Base-by-base conservation (phyloP, 73 alveolate genomes). In the Paramecium pentaurelia region DNA sequence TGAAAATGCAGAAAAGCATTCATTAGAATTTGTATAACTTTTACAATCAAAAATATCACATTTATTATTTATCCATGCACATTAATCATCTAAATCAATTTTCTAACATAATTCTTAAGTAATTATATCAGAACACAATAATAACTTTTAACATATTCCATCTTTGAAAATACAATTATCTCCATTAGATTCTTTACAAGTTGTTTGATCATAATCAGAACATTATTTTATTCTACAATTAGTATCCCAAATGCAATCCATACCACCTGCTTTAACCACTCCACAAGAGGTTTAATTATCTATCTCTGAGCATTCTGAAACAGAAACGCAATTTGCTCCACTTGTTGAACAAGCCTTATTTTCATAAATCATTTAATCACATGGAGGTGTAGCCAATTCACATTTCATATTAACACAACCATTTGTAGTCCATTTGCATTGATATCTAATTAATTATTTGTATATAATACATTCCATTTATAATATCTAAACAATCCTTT, bases 391-490 rank as follows among this genome's bases (percentile, higher is more conserved):
- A 8, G 25, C 32, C 16, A 80, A 49, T 25, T 80, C 75, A 80
- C 91, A 80, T 32, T 45, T 49, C 58, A 18, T 47, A 47, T 80
- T 47, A 16, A 42, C 47, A 47, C 91, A 80, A 20, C 37, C 77
- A 49, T 49, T 49, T 4, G 25, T 4, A 8, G 77, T 27, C 91
- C 91, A 80, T 27, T 20, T 80, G 54, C 91, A 80, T 80, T 20
- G 34, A 80, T 80, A 47, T 9, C 91, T 80, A 27, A 80, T 77
- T 80, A 27, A 80, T 4, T 27, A 11, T 40, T 20, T 25, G 14
- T 20, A 45, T 27, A 0, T 45, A 80, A 25, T 80, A 80, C 91
- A 80, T 80, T 80, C 77, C 91, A 80, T 80, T 80, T 49, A 80
- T 25, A 4, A 80, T 38, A 45, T 34, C 47, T 42, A 27, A 27